Evolutionary conservation across 2,329 filamentous ascomycete genomes (phyloP).

Genomic region (Huntiella omanensis): DNA sequence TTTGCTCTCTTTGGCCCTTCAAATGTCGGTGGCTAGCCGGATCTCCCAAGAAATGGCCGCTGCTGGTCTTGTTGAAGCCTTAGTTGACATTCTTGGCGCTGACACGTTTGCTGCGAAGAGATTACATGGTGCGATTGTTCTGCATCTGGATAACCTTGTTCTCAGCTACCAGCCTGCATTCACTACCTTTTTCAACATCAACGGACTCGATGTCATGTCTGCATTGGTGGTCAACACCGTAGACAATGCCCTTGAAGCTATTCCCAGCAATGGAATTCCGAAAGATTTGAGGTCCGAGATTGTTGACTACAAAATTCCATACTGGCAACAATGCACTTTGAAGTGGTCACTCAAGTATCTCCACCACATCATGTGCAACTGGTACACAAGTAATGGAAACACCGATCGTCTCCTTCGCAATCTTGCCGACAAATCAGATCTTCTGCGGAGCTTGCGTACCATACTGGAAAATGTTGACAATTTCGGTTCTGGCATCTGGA

Average conservation of each 20-base stretch:
- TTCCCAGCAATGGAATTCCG: constrained; percentile 54
- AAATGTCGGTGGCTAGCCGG: constrained; percentile 34
- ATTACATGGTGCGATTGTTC: constrained; percentile 65
- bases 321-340: constrained; percentile 79
- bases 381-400: constrained; percentile 49
- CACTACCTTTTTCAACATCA: constrained; percentile 59
- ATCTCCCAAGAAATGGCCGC: constrained; percentile 62
- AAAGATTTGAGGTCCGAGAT: constrained; percentile 52
- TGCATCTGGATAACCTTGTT: constrained; percentile 75
- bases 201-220: constrained; percentile 80
- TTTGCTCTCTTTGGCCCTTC: constrained; percentile 71
- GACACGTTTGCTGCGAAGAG: constrained; percentile 67
- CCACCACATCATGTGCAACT: constrained; percentile 81
- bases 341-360: constrained; percentile 93
- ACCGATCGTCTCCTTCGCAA: constrained; percentile 84
- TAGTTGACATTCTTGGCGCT: constrained; percentile 73
- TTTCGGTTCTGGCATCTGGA: constrained; percentile 92
- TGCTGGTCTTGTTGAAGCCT: constrained; percentile 72
- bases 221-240: constrained; percentile 69
- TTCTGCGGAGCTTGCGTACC: constrained; percentile 59
- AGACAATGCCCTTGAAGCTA: constrained; percentile 44
- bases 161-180: constrained; percentile 75
- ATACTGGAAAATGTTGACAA: constrained; percentile 63
- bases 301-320: constrained; percentile 86
- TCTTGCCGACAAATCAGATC: constrained; percentile 75